Percentiles rank a stretch among this genome's conserved stretches.
Conservation (phyloP, 805 yeast species). For the Lachancea cidri region DNA sequence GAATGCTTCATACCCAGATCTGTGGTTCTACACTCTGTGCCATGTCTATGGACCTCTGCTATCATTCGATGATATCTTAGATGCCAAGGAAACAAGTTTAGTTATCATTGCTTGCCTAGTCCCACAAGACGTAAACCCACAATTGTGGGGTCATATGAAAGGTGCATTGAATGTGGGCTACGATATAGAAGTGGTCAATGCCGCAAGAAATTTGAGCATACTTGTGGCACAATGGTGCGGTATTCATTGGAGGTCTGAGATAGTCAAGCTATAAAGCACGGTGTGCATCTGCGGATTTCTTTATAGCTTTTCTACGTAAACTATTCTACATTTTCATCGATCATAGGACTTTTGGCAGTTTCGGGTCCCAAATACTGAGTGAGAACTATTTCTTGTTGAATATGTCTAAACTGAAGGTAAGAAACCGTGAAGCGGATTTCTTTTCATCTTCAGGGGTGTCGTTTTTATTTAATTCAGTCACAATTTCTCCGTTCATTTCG, state of each 20-base stretch:
- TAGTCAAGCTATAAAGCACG: slow-evolving; percentile 24
- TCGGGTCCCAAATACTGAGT: no score
- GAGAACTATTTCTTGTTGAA: slow-evolving; percentile 17
- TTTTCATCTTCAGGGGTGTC: slow-evolving; percentile 7
- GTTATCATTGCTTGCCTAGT: slow-evolving; percentile 74
- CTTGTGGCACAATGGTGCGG: slow-evolving; percentile 73
- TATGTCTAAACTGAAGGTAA: slow-evolving; percentile 22
- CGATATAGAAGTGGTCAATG: slow-evolving; percentile 53
- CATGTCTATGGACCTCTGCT: slow-evolving; percentile 76
- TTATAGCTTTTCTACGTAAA: no score
- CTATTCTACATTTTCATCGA: no score
- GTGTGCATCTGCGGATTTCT: no score
- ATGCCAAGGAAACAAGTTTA: slow-evolving; percentile 66
- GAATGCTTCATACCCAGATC: slow-evolving; percentile 74
- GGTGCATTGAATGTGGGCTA: slow-evolving; percentile 85
- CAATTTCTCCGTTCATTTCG: slow-evolving; percentile 45
- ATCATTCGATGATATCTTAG: slow-evolving; percentile 58
- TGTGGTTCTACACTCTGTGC: slow-evolving; percentile 66
- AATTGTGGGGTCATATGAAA: slow-evolving; percentile 80
- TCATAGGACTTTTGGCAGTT: no score
- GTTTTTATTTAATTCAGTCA: neutral
- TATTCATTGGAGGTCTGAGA: slow-evolving; percentile 45
- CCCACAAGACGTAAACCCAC: slow-evolving; percentile 93
- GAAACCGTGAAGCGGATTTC: slow-evolving; percentile 6
- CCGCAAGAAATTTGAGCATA: slow-evolving; percentile 57